Conservation (phyloP, 805 yeast genomes). For the Candida dajiaensis region DNA sequence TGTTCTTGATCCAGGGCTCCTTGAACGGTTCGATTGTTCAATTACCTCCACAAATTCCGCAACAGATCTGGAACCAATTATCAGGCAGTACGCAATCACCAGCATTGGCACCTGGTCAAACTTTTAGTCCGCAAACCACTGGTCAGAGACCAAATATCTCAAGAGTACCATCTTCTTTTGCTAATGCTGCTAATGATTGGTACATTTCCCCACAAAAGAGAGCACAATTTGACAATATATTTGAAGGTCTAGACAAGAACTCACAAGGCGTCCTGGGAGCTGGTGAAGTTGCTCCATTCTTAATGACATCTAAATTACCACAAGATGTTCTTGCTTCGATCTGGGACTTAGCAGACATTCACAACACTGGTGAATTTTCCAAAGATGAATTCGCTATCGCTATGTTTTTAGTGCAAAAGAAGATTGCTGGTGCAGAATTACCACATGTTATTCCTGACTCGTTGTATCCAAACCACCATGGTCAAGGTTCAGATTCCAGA, state of each 20-base stretch:
- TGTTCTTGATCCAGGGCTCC: conserved; percentile 87
- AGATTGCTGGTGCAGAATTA: conserved; percentile 66
- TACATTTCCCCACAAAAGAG: conserved; percentile 58
- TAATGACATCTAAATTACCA: conserved; percentile 79
- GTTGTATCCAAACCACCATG: conserved; percentile 33
- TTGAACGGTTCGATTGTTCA: conserved; percentile 59
- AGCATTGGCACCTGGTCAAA: conserved; percentile 9
- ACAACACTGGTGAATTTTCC: conserved; percentile 77
- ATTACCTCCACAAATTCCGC: conserved; percentile 46
- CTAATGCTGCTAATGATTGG: conserved; percentile 52
- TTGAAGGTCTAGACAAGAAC: conserved; percentile 67
- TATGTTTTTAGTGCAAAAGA: conserved; percentile 85
- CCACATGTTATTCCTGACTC: conserved; percentile 75
- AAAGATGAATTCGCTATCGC: conserved; percentile 87
- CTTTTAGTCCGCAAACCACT: conserved; percentile 17
- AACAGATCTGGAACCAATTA: conserved; percentile 32
- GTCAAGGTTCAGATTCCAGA: conserved; percentile 7
- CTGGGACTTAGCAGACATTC: conserved; percentile 93
- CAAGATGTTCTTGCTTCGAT: conserved; percentile 82
- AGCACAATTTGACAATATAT: conserved; percentile 73
- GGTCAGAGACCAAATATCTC: conserved; percentile 19
- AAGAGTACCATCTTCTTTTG: conserved; percentile 33
- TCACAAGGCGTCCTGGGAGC: conserved; percentile 63
- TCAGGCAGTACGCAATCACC: conserved; percentile 14
- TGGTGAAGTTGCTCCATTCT: conserved; percentile 78